Evolutionary conservation across 345 rosid species (phyloP).

Genomic region (Garcia nutans): DNA sequence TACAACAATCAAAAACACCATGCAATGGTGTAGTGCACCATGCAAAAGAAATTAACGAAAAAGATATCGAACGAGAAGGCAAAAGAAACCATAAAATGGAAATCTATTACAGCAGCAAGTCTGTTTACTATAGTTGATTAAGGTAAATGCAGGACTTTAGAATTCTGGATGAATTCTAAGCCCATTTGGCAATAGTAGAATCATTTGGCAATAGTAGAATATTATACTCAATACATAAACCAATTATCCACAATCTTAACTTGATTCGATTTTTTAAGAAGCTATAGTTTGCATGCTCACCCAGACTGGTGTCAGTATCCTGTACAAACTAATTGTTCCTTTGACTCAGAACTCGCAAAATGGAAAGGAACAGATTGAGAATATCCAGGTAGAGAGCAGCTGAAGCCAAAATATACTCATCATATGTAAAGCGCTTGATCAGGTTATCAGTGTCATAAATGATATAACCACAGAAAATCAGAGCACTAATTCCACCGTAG

Average conservation of each 20-base stretch:
- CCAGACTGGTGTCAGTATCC: not conserved
- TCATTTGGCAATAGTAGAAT: not conserved
- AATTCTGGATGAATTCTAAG: not conserved
- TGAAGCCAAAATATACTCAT: conserved; percentile 89
- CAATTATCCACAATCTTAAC: conserved; percentile 14
- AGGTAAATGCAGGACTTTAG: not conserved
- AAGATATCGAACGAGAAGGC: not conserved
- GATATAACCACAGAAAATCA: conserved; percentile 87
- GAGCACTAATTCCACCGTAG: conserved; percentile 76
- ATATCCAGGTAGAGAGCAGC: conserved; percentile 84
- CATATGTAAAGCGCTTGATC: conserved; percentile 91
- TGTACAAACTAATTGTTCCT: conserved; percentile 45
- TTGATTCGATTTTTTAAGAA: not conserved
- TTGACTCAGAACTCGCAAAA: conserved; percentile 71
- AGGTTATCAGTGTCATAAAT: conserved; percentile 85
- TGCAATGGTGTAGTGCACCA: not conserved
- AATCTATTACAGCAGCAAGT: not conserved
- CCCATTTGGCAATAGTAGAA: not conserved
- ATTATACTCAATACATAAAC: not conserved
- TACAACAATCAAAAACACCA: not conserved
- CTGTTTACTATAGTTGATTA: conserved; percentile 12
- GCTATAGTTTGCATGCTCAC: not conserved
- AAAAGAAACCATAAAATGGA: not conserved
- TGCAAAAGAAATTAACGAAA: not conserved
- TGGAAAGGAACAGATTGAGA: conserved; percentile 83